phyloP scores from a whole-genome alignment of 306 rosid species.

The Cicer arietinum region DNA sequence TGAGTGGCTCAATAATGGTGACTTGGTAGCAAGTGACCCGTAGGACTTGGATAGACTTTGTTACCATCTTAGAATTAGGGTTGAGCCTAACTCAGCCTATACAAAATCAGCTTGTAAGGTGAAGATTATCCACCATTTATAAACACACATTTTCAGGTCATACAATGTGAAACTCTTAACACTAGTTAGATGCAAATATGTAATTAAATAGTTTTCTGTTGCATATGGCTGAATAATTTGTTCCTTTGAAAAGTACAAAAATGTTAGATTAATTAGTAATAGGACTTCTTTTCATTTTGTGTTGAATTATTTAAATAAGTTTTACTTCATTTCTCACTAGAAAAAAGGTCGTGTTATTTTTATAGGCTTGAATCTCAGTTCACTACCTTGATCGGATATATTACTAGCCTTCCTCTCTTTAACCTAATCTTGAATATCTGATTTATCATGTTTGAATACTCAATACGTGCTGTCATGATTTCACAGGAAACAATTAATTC shows the following conservation, averaged over 20 bases:
- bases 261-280: background rate
- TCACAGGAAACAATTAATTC: slow-evolving; percentile 74
- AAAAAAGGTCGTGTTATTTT: background rate
- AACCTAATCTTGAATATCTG: slow-evolving; percentile 24
- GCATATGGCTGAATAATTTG: slow-evolving; percentile 10
- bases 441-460: slow-evolving; percentile 33
- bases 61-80: no score
- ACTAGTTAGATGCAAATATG: no score
- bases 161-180: no score
- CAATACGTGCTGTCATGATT: slow-evolving; percentile 36
- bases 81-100: no score
- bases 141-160: no score
- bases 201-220: background rate
- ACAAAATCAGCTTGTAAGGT: no score
- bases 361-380: slow-evolving; percentile 19
- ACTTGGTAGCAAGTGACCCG: no score
- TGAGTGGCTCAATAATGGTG: no score
- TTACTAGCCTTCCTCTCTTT: background rate
- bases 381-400: background rate
- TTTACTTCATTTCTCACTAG: no score
- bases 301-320: background rate
- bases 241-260: background rate
- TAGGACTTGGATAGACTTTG: no score
- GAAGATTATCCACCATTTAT: no score
- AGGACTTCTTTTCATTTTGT: slow-evolving; percentile 21